phyloP scores from a whole-genome alignment of 177 flowering plant species.

The Telopea speciosissima region DNA sequence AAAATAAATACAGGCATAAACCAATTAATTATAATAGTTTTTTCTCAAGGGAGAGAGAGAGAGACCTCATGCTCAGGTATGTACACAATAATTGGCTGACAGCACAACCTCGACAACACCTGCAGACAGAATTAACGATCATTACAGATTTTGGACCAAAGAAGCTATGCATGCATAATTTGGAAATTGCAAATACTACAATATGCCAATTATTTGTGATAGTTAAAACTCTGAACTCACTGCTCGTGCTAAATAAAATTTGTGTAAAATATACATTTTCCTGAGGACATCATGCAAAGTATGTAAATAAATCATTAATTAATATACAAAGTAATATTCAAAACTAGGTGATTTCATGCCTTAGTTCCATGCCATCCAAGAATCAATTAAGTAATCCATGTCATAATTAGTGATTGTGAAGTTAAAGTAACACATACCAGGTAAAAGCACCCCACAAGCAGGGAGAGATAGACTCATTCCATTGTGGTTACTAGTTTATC shows the following conservation, averaged over 20 bases:
- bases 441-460: neutral
- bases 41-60: neutral
- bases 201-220: neutral
- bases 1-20: neutral
- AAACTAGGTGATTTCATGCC: neutral
- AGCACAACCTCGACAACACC: conserved; percentile 78
- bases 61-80: conserved; percentile 87
- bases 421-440: too few relatives aligned
- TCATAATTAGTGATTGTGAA: neutral
- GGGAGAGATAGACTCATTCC: neutral
- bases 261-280: neutral
- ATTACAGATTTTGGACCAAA: neutral
- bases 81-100: conserved; percentile 73
- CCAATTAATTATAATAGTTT: neutral
- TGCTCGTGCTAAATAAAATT: neutral
- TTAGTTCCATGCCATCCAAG: neutral
- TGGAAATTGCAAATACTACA: neutral
- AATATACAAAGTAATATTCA: too few relatives aligned
- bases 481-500: neutral
- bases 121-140: conserved; percentile 16
- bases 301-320: neutral
- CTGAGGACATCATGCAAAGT: neutral
- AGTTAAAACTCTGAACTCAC: neutral
- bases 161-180: neutral
- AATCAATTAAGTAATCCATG: neutral